These are phyloP conservation scores for Arabidopsis suecica DNA, from an alignment of 345 rosid species.

Conservation along the genomic window DNA sequence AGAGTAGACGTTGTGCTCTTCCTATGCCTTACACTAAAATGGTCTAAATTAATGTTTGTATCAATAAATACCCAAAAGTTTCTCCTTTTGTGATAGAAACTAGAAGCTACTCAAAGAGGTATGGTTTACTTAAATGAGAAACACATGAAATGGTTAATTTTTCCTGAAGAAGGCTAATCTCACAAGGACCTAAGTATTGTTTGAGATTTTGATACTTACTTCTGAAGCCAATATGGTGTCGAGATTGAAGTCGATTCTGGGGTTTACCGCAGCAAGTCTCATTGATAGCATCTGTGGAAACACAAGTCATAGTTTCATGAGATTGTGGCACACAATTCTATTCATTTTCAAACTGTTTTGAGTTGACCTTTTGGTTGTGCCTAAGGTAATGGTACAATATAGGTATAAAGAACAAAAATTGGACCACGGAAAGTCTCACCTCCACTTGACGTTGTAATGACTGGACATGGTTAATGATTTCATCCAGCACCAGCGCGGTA, in stretches of 20 bases:
- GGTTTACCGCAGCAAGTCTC: slow-evolving; percentile 93
- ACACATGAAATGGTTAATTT: background rate
- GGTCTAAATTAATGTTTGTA: slow-evolving; percentile 40
- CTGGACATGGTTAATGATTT: slow-evolving; percentile 95
- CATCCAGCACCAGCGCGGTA: slow-evolving; percentile 91
- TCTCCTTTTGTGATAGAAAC: slow-evolving; percentile 18
- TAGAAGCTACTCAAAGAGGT: slow-evolving; percentile 30
- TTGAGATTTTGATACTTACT: slow-evolving; percentile 54
- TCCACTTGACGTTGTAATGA: slow-evolving; percentile 94
- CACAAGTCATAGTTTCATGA: slow-evolving; percentile 36
- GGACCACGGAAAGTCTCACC: slow-evolving; percentile 61
- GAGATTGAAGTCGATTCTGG: slow-evolving; percentile 78
- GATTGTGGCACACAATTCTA: slow-evolving; percentile 15
- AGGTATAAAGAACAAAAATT: slow-evolving; percentile 22
- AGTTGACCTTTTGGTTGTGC: slow-evolving; percentile 38
- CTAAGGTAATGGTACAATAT: slow-evolving; percentile 30
- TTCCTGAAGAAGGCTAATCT: background rate
- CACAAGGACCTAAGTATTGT: slow-evolving; percentile 19
- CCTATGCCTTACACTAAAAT: slow-evolving; percentile 39
- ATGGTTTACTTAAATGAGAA: slow-evolving; percentile 29
- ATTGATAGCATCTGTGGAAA: slow-evolving; percentile 85
- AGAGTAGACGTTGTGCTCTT: slow-evolving; percentile 38
- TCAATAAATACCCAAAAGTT: slow-evolving; percentile 32
- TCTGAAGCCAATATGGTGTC: slow-evolving; percentile 75
- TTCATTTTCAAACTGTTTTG: slow-evolving; percentile 11